Percentiles rank a stretch among this genome's conserved stretches.
phyloP scores from a whole-genome alignment of 2,329 filamentous ascomycete species.

The Cytospora mali region DNA sequence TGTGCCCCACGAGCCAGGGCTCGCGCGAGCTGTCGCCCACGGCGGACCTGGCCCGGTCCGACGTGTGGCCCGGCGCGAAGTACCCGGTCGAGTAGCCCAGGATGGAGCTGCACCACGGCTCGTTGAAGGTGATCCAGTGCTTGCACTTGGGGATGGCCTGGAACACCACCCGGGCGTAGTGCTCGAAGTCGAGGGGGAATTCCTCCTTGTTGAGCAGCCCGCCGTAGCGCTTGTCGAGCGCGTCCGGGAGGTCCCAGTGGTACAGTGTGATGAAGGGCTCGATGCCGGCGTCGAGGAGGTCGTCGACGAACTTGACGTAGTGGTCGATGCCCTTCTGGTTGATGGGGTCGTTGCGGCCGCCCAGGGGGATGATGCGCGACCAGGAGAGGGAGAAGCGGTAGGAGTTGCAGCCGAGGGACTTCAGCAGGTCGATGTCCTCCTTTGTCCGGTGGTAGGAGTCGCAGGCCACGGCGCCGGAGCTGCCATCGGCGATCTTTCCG shows the following conservation, averaged over 20 bases:
- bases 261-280: conserved; percentile 80
- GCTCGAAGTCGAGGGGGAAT: conserved; percentile 78
- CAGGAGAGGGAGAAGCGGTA: conserved; percentile 88
- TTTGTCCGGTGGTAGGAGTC: conserved; percentile 82
- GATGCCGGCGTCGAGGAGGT: conserved; percentile 75
- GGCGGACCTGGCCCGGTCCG: conserved; percentile 69
- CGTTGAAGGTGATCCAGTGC: conserved; percentile 90
- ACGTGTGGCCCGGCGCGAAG: conserved; percentile 82
- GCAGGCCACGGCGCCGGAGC: conserved; percentile 76
- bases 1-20: conserved; percentile 83
- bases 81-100: conserved; percentile 77
- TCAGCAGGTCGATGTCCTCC: conserved; percentile 78
- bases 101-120: conserved; percentile 83
- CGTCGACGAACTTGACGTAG: conserved; percentile 79
- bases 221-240: conserved; percentile 77
- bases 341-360: conserved; percentile 78
- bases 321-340: conserved; percentile 78
- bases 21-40: conserved; percentile 76
- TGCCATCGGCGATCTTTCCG: conserved; percentile 80
- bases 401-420: conserved; percentile 69
- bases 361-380: conserved; percentile 84
- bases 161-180: conserved; percentile 78
- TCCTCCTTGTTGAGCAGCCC: conserved; percentile 80
- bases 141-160: conserved; percentile 75
- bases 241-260: conserved; percentile 87